These are phyloP conservation scores for Epicoccum nigrum DNA, from an alignment of 2,329 filamentous ascomycete genomes.

Conservation along the genomic window DNA sequence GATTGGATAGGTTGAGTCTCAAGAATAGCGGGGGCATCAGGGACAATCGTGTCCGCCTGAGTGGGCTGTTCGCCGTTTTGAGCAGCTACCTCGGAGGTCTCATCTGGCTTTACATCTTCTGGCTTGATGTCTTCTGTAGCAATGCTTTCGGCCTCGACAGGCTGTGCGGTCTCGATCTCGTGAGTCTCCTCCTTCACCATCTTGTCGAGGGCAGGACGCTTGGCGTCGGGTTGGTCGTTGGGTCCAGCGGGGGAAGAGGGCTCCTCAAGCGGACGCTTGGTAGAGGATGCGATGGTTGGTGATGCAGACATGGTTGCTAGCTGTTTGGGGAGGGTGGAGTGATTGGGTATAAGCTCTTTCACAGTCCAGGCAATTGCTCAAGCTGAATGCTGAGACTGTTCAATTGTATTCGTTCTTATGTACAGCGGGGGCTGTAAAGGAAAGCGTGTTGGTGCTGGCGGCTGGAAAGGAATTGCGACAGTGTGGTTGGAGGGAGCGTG, in stretches of 20 bases:
- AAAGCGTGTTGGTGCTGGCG: conserved; percentile 86
- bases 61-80: conserved; percentile 62
- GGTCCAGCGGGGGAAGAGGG: conserved; percentile 91
- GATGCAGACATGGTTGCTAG: conserved; percentile 53
- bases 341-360: conserved; percentile 34
- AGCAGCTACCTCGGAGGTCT: conserved; percentile 38
- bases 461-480: conserved; percentile 38
- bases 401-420: conserved; percentile 59
- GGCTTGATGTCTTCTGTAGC: conserved; percentile 42
- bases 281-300: conserved; percentile 60
- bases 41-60: conserved; percentile 72
- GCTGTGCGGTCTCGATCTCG: conserved; percentile 52
- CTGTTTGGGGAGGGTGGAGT: conserved; percentile 30
- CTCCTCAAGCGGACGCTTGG: conserved; percentile 96
- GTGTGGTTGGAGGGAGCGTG: conserved; percentile 35
- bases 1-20: conserved; percentile 66
- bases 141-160: conserved; percentile 44
- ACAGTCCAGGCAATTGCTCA: conserved; percentile 36
- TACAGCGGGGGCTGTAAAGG: conserved; percentile 79
- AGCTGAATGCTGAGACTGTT: conserved; percentile 37
- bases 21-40: conserved; percentile 60
- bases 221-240: conserved; percentile 93
- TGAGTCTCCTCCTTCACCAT: conserved; percentile 72
- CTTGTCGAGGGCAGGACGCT: conserved; percentile 95
- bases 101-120: conserved; percentile 33